Base-by-base conservation (phyloP, 768 basidiomycete genomes). In the Lentinula lateritia region DNA sequence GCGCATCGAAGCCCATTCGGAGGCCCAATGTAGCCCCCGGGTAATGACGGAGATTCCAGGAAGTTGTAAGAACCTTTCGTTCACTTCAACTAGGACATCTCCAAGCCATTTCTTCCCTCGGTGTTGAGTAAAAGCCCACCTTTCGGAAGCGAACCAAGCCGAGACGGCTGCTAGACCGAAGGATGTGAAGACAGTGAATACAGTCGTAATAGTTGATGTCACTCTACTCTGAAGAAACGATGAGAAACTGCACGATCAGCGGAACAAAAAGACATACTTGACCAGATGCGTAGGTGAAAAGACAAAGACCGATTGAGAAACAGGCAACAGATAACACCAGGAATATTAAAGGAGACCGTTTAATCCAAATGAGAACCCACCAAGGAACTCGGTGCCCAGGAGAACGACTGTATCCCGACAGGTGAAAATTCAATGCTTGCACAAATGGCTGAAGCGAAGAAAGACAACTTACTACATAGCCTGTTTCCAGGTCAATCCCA, bases 341-440 rank as follows among this genome's bases (percentile, higher is more conserved):
- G 75, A 92, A 91, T 63, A 92, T 88, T 38, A 93, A 78, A 13
- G 90, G 90, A 5, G 89, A 90, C 39, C 90, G 79, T 69, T 92
- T 92, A 75, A 92, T 92, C 90, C 89, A 93, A 66, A 92, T 92
- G 60, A 89, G 73, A 48, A 90, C 87, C 88, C 89, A 90, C 88
- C 88, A 89, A 0, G 89, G 88, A 46, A 89, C 87, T 58, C 86
- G 84, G 70, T 90, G 83, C 8, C 86, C 84, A 18, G 88, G 89
- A 41, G 87, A 89, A 58, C 88, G 88, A 69, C 88, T 89, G 55
- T 56, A 60, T 50, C 60, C 53, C 7, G 38, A 41, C 62, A 34
- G 48, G 39, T 52, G 36, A 52, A 46, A 2, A 54, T 65, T 34
- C 64, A 61, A 16, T n/a, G 18, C 12, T 35, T 20, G 46, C 28